Base-by-base conservation (phyloP, 1,284 basidiomycete species). In the Violaceomyces palustris region DNA sequence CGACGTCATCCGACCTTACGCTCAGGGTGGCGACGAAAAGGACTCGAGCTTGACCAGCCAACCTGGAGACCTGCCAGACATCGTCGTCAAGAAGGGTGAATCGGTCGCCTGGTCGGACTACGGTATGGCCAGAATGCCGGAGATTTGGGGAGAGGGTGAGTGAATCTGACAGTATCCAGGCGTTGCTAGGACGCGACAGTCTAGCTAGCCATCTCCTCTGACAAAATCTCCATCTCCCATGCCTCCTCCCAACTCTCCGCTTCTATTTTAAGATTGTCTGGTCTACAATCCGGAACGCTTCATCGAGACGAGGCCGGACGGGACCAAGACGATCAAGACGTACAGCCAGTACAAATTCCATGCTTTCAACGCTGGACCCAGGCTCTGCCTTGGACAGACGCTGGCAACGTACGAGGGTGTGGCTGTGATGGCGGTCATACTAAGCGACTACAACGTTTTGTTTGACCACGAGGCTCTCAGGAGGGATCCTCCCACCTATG, bases 271-370 rank as follows among this genome's bases (percentile, higher is more conserved):
- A 34, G 61, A 74, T 55, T 55, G 73, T 48, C 33, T 72, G 42
- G 39, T 69, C 57, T 51, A 67, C 64, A 46, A 74, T 44, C 43
- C 71, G 39, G 56, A 70, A 62, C 42, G 63, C 31, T 61, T 70
- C 58, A 21, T 71, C 51, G 37, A 74, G 53, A 18, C 67, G 56
- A 31, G 53, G 29, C 26, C 63, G 17, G 50, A 72, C 56, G 47
- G 42, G 64, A 59, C 33, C 74, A 51, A 67, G 71, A 67, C 59
- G 63, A 67, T 76, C 76, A 28, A 74, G 68, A 54, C 77, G 70
- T 32, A 73, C 74, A 21, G 77, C 64, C 42, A 77, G 58, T 46
- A 77, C 67, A 5, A 75, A 48, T 19, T 70, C 69, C 28, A 77
- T 75, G n/a, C 61, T 27, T 31, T 74, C 56, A 30, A 73, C 50